phyloP scores from a whole-genome alignment of 139 green algal genomes.

The Tetradesmus lagerheimii region DNA sequence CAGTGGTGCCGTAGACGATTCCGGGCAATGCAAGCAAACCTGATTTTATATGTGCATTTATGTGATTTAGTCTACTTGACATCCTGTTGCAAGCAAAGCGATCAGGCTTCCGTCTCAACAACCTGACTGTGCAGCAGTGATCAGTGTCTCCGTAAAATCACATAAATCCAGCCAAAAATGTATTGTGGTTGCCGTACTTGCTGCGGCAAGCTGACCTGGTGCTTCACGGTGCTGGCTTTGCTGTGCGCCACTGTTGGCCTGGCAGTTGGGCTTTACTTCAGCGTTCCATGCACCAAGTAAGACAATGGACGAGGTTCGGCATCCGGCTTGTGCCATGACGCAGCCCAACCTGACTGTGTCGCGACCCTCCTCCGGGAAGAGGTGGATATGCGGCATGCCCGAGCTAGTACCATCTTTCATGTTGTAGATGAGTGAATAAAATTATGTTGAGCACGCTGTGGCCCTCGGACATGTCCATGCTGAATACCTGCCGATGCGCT shows the following conservation, averaged over 20 bases:
- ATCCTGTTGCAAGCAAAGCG: neutral
- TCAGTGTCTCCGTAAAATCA: neutral
- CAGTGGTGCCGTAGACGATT: neutral
- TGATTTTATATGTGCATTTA: neutral
- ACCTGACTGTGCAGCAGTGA: neutral
- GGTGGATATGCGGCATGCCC: neutral
- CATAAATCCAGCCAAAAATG: neutral
- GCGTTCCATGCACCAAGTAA: slow-evolving; percentile 12
- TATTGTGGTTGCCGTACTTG: slow-evolving; percentile 39
- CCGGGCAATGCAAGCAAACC: neutral
- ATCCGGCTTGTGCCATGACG: neutral
- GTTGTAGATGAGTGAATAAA: too few species aligned
- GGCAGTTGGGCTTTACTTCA: slow-evolving; percentile 16
- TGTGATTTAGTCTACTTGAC: neutral
- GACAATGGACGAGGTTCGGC: neutral
- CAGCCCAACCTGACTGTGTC: neutral
- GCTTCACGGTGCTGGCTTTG: neutral
- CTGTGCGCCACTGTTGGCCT: slow-evolving; percentile 3
- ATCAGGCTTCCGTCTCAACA: neutral
- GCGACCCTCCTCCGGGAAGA: neutral
- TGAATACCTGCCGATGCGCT: neutral
- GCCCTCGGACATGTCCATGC: neutral
- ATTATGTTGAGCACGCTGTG: too few species aligned
- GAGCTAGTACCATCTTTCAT: neutral
- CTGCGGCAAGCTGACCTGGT: slow-evolving; percentile 30